phyloP scores from a whole-genome alignment of 768 basidiomycete genomes.

The Coprinopsis sp. region DNA sequence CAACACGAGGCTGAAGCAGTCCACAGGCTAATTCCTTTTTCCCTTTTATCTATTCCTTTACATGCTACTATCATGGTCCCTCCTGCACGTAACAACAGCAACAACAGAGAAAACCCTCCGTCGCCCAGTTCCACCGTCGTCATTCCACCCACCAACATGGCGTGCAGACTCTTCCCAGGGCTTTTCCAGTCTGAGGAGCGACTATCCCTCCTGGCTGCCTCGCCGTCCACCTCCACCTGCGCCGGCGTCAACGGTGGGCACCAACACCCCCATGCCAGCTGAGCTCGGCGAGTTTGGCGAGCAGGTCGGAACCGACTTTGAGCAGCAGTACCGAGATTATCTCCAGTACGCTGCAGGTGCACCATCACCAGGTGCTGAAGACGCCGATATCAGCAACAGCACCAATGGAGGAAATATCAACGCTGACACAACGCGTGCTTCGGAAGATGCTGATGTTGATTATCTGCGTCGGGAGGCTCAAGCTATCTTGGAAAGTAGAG shows the following conservation, averaged over 20 bases:
- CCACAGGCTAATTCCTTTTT: too few relatives aligned
- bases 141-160: too few relatives aligned
- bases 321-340: slow-evolving; percentile 3
- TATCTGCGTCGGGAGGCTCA: neutral
- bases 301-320: slow-evolving; percentile 3
- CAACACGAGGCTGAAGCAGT: too few relatives aligned
- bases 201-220: slow-evolving; percentile 85
- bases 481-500: neutral
- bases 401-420: slow-evolving; percentile 14
- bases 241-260: slow-evolving; percentile 58
- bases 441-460: neutral
- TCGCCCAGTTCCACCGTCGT: too few relatives aligned
- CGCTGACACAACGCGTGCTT: slow-evolving; percentile 3
- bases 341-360: slow-evolving; percentile 1
- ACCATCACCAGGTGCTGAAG: neutral
- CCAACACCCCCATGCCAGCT: slow-evolving; percentile 8
- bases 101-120: too few relatives aligned
- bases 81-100: too few relatives aligned
- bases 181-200: too few relatives aligned
- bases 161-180: too few relatives aligned
- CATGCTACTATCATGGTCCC: too few relatives aligned
- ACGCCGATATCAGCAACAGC: slow-evolving; percentile 40
- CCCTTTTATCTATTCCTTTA: too few relatives aligned
- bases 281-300: slow-evolving; percentile 5
- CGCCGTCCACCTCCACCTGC: slow-evolving; percentile 71